Conservation (phyloP, 148 eudicot genomes). For the Rhododendron molle region DNA sequence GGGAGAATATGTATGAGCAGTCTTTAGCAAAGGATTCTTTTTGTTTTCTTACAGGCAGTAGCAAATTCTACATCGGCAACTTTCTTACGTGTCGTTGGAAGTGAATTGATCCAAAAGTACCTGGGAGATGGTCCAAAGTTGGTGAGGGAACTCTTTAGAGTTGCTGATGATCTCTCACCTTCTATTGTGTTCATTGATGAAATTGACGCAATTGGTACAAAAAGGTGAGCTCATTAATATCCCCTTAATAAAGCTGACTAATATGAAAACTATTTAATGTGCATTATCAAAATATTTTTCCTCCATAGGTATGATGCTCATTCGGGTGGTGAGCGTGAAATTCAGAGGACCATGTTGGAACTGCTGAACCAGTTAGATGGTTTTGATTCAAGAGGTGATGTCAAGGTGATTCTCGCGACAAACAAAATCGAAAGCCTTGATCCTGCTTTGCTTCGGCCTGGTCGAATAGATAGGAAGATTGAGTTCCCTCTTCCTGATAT, state of each 20-base stretch:
- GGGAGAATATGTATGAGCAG: neutral
- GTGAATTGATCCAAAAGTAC: conserved; percentile 94
- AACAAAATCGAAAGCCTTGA: conserved; percentile 90
- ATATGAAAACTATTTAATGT: neutral
- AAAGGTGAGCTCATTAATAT: conserved; percentile 44
- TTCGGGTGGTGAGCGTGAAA: conserved; percentile 99
- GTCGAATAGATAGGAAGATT: conserved; percentile 90
- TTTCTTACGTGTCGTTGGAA: conserved; percentile 92
- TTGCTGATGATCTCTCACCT: conserved; percentile 97
- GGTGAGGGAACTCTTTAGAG: conserved; percentile 94
- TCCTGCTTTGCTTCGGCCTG: conserved; percentile 95
- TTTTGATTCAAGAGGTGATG: conserved; percentile 94
- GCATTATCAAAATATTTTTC: neutral
- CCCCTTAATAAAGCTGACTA: neutral
- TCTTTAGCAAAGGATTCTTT: neutral
- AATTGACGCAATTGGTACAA: conserved; percentile 96
- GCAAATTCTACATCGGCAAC: conserved; percentile 98
- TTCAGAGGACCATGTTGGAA: conserved; percentile 98
- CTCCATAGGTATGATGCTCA: conserved; percentile 85
- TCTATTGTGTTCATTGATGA: conserved; percentile 97
- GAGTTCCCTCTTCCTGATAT: conserved; percentile 98
- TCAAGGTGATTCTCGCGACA: conserved; percentile 93
- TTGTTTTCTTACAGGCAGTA: conserved; percentile 57
- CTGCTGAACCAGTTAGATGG: conserved; percentile 95
- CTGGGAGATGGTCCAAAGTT: conserved; percentile 95